Percentiles rank a stretch among this genome's conserved stretches.
Evolutionary conservation across 345 rosid genomes (phyloP).

Genomic region (Fremontodendron californicum): DNA sequence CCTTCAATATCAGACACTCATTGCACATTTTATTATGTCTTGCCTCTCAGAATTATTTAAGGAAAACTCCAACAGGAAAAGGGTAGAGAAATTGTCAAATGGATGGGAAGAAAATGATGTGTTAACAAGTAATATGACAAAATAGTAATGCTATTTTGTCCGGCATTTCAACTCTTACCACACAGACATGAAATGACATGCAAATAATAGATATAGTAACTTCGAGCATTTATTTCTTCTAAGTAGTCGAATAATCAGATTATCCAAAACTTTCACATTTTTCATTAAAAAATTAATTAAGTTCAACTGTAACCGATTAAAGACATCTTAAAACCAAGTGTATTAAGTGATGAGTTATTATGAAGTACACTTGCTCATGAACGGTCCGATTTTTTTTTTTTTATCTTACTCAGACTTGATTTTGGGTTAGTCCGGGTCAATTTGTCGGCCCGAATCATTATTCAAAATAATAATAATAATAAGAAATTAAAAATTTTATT

Average conservation of each 20-base stretch:
- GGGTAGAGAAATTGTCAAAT: constrained; percentile 12
- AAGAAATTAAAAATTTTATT: too few species aligned
- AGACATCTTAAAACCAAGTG: background rate
- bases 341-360: too few species aligned
- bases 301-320: background rate
- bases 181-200: background rate
- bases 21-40: background rate
- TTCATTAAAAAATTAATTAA: background rate
- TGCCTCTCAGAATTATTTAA: background rate
- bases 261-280: background rate
- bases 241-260: too few species aligned
- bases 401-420: too few species aligned
- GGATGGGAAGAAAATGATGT: background rate
- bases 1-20: background rate
- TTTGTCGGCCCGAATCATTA: too few species aligned
- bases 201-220: background rate
- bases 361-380: too few species aligned
- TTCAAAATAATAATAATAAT: too few species aligned
- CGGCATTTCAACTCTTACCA: background rate
- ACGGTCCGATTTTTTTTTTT: too few species aligned
- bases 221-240: background rate
- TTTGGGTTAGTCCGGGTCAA: too few species aligned
- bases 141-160: background rate
- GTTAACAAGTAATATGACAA: background rate
- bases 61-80: background rate